Percentiles rank a stretch among this genome's conserved stretches.
phyloP scores from a whole-genome alignment of 495 filamentous ascomycete genomes.

The Aspergillus steynii region DNA sequence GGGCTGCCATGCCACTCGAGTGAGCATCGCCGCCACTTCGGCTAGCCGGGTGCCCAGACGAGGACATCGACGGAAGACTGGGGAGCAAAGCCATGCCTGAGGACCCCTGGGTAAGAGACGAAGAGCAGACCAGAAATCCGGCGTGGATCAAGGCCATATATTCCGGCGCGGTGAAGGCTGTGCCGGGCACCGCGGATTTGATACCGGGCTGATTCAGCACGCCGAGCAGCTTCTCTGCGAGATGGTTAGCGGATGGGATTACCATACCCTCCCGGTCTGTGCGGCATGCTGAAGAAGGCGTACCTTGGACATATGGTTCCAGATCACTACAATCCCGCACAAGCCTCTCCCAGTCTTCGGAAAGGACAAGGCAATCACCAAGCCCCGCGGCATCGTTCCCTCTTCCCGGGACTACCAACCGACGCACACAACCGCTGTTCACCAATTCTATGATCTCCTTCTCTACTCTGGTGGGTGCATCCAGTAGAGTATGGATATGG shows the following conservation, averaged over 20 bases:
- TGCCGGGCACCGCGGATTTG: constrained; percentile 48
- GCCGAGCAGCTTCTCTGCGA: constrained; percentile 52
- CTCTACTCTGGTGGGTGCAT: constrained; percentile 69
- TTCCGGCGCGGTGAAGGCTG: constrained; percentile 51
- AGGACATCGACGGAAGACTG: constrained; percentile 47
- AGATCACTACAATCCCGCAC: constrained; percentile 47
- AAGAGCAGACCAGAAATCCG: constrained; percentile 69
- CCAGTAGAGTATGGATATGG: constrained; percentile 68
- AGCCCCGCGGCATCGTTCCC: constrained; percentile 59
- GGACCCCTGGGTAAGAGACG: constrained; percentile 43
- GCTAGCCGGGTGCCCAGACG: constrained; percentile 52
- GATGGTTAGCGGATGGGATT: neutral
- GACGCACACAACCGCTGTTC: constrained; percentile 58
- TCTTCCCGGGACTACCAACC: constrained; percentile 65
- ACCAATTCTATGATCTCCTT: constrained; percentile 69
- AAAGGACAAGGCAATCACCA: constrained; percentile 70
- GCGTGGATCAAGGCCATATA: constrained; percentile 61
- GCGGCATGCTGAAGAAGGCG: neutral
- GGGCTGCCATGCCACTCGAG: neutral
- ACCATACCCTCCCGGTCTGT: neutral
- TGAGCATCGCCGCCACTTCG: constrained; percentile 16
- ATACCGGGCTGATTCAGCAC: constrained; percentile 58
- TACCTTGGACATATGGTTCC: constrained; percentile 50
- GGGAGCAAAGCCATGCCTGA: constrained; percentile 57
- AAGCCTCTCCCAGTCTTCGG: constrained; percentile 60